Evolutionary conservation across 2,329 filamentous ascomycete species (phyloP), one percentile per base, ranked within the genome.

Genomic region (Tolypocladium album): DNA sequence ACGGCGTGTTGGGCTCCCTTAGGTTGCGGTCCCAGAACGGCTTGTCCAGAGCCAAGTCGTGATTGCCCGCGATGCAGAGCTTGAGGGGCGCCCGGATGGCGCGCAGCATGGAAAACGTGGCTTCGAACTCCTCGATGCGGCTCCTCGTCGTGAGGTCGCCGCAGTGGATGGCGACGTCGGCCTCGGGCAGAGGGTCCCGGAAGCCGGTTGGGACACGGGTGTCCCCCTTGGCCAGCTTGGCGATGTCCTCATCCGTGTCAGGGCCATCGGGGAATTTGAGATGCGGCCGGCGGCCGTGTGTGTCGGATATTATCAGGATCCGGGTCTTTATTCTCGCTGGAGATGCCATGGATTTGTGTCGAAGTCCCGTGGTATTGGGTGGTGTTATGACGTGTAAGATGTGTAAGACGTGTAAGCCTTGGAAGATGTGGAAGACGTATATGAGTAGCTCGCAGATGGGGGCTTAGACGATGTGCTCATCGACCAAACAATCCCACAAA

Each of bases 51-150:
- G 70, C 76, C 55, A 76, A 74, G 64, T 85, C 81, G 64, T 84
- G 81, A 61, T 83, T 84, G 2, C 82, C 81, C 2, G 81, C 75
- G 61, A 85, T 83, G 52, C 78, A 74, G 4, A 84, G 71, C 63
- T 83, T 84, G 8, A 84, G 70, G 0, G 78, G 76, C 1, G 81
- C 79, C 7, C 74, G 63, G n/a, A 82, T 66, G 1, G 60, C 58
- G 5, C 72, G 66, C 5, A 85, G 69, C 43, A 78, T 67, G n/a
- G 70, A 61, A 12, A 84, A 70, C 0, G 79, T 73, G 0, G 65
- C 65, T 13, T 64, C 66, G 50, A 76, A 77, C 61, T 82, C 79
- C 1, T 65, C 56, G 0, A 79, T 57, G 11, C 70, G 72, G 3
- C 76, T 78, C 9, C 69, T 68, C 0, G 74, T 68, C 0, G 79